phyloP scores from a whole-genome alignment of 2,329 filamentous ascomycete genomes.

The Hortaea werneckii region DNA sequence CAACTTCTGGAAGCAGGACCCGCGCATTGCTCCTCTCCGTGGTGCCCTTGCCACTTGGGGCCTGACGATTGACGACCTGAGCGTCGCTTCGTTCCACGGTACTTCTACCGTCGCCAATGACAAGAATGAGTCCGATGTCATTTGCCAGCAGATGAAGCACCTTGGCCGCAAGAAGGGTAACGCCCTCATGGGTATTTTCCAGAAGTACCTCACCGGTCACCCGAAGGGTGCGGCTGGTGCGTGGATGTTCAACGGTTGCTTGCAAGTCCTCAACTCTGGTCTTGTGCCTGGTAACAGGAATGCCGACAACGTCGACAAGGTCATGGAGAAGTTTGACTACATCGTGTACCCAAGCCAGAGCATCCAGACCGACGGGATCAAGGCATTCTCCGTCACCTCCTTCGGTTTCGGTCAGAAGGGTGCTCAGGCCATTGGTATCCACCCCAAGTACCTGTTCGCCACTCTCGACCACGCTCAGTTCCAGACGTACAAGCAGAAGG shows the following conservation, averaged over 20 bases:
- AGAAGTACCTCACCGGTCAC: constrained; percentile 97
- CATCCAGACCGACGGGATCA: constrained; percentile 95
- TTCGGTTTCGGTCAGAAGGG: constrained; percentile 99
- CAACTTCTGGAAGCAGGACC: constrained; percentile 96
- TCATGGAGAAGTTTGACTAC: constrained; percentile 96
- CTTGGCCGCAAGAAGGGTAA: constrained; percentile 95
- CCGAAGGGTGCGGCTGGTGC: constrained; percentile 98
- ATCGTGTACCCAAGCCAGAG: constrained; percentile 92
- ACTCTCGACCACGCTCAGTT: constrained; percentile 83
- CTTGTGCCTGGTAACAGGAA: constrained; percentile 96
- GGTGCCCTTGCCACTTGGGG: constrained; percentile 96
- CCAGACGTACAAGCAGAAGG: constrained; percentile 72
- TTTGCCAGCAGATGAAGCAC: constrained; percentile 92
- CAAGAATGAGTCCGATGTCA: constrained; percentile 97
- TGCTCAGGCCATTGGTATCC: constrained; percentile 91
- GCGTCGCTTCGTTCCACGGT: constrained; percentile 95
- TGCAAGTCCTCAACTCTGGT: constrained; percentile 90
- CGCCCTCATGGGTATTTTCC: constrained; percentile 91
- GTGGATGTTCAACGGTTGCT: constrained; percentile 98
- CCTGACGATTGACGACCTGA: constrained; percentile 90
- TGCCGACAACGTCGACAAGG: constrained; percentile 89
- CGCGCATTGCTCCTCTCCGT: constrained; percentile 86
- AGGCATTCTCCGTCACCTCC: constrained; percentile 96
- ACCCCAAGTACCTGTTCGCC: constrained; percentile 91
- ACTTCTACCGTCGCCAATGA: constrained; percentile 98